These are phyloP conservation scores for Melanogaster broomeanus DNA, from an alignment of 768 basidiomycete species.

Conservation along the genomic window DNA sequence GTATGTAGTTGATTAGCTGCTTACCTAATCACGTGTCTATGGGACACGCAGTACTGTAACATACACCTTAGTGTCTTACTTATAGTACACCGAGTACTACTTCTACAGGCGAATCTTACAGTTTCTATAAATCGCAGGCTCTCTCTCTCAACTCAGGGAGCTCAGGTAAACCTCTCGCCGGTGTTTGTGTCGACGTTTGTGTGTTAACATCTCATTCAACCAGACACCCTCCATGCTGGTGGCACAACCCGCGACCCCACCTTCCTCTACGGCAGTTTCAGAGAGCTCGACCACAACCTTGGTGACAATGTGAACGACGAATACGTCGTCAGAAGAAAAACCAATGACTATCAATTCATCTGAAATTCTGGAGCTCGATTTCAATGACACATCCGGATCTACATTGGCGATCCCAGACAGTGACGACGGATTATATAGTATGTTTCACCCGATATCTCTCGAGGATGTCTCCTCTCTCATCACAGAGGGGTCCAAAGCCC, in stretches of 20 bases:
- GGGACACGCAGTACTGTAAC: no score
- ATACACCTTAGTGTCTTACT: no score
- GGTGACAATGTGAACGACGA: not conserved
- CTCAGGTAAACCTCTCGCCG: no score
- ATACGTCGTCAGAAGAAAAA: not conserved
- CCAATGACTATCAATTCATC: conserved; percentile 7
- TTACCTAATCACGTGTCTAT: no score
- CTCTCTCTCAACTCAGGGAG: no score
- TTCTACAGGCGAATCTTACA: no score
- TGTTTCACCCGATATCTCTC: conserved; percentile 36
- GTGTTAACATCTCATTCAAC: no score
- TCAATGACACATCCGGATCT: conserved; percentile 16
- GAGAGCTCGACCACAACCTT: conserved; percentile 19
- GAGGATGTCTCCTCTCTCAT: conserved; percentile 17
- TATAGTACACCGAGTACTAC: no score
- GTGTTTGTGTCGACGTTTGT: no score
- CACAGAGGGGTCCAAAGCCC: conserved; percentile 7
- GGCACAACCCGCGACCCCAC: conserved; percentile 10
- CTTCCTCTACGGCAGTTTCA: conserved; percentile 15
- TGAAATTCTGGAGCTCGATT: conserved; percentile 21
- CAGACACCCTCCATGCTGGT: no score
- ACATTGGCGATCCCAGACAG: conserved; percentile 32
- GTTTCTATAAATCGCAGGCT: no score
- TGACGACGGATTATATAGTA: conserved; percentile 52
- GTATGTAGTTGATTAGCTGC: no score